These are phyloP conservation scores for Pulveroboletus frians DNA, from an alignment of 768 basidiomycete species.

Conservation along the genomic window DNA sequence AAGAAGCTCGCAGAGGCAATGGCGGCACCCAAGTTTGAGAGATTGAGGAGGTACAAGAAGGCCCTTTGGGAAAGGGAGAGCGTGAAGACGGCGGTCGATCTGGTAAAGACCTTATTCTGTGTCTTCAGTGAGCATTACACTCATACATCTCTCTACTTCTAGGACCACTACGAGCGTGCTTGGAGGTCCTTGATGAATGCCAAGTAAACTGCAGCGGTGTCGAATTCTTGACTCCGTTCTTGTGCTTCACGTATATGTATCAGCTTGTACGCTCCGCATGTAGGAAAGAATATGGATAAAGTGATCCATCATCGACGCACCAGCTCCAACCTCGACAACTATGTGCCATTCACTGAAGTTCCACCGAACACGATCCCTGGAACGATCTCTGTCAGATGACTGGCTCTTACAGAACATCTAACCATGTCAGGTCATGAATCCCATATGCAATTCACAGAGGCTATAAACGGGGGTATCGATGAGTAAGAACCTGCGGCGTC, in stretches of 20 bases:
- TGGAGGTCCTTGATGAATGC: neutral
- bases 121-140: neutral
- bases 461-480: no score
- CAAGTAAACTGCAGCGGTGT: neutral
- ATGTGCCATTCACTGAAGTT: no score
- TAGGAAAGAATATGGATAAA: neutral
- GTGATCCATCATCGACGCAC: neutral
- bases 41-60: slow-evolving; percentile 44
- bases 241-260: neutral
- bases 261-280: neutral
- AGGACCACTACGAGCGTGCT: neutral
- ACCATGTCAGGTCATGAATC: no score
- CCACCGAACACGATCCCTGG: no score
- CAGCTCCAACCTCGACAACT: neutral
- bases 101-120: neutral
- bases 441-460: no score
- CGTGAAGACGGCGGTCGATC: slow-evolving; percentile 2
- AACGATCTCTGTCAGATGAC: no score
- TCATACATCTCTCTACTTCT: neutral
- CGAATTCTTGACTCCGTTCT: no score
- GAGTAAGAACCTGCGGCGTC: no score
- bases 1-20: slow-evolving; percentile 39
- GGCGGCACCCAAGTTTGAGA: slow-evolving; percentile 39
- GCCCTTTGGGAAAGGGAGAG: slow-evolving; percentile 39
- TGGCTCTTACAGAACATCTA: no score